Evolutionary conservation across 805 yeast species (phyloP).

Genomic region (Ogataea neopini): DNA sequence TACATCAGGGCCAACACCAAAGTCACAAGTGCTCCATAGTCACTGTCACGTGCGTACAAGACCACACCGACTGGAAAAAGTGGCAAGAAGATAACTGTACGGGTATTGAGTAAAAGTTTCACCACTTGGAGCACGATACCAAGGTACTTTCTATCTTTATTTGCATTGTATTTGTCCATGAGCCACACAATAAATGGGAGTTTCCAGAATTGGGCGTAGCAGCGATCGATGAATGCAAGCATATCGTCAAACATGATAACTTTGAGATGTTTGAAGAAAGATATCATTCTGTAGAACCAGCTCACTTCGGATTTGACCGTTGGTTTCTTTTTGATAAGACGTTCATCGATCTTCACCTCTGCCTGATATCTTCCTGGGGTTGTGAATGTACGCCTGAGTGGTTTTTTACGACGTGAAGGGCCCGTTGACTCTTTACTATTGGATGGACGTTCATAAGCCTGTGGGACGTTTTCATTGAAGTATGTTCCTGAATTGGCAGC

Average conservation of each 20-base stretch:
- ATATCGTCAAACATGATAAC: constrained; percentile 15
- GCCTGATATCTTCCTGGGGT: constrained; percentile 20
- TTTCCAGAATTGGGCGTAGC: constrained; percentile 16
- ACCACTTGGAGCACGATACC: constrained; percentile 16
- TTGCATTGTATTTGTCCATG: constrained; percentile 13
- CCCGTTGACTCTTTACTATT: neutral
- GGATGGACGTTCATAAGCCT: constrained; percentile 1
- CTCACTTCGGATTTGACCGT: constrained; percentile 18
- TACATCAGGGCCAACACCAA: constrained; percentile 19
- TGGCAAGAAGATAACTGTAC: constrained; percentile 18
- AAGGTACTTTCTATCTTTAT: constrained; percentile 14
- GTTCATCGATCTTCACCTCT: constrained; percentile 16
- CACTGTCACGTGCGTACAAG: constrained; percentile 13
- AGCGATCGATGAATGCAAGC: constrained; percentile 13
- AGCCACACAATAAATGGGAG: constrained; percentile 12
- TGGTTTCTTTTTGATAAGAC: constrained; percentile 12
- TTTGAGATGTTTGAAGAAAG: constrained; percentile 14
- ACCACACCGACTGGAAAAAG: constrained; percentile 19
- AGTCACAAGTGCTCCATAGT: constrained; percentile 18
- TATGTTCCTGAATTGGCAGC: neutral
- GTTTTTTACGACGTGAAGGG: constrained; percentile 3
- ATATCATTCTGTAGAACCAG: constrained; percentile 16
- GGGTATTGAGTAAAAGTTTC: constrained; percentile 13
- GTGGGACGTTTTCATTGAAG: neutral
- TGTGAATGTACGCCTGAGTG: constrained; percentile 11